Conservation (phyloP, 2,329 filamentous ascomycete genomes). For the Aspergillus jensenii region DNA sequence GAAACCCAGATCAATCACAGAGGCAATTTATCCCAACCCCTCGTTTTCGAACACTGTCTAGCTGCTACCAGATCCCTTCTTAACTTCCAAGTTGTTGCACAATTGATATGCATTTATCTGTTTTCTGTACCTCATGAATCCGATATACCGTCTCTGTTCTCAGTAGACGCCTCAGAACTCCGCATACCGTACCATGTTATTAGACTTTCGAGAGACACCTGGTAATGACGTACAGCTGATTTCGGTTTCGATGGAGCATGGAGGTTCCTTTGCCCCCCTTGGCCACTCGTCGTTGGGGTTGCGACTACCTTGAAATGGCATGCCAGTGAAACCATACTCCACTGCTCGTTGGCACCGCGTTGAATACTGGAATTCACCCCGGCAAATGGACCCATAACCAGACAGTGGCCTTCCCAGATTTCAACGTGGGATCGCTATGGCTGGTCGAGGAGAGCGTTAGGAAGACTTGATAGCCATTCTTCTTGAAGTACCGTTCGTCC, state of each 20-base stretch:
- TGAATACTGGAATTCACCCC: neutral
- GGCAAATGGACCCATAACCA: neutral
- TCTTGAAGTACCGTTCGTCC: neutral
- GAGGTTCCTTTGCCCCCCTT: too few species aligned
- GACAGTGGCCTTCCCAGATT: neutral
- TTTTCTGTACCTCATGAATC: neutral
- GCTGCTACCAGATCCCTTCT: neutral
- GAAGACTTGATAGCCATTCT: neutral
- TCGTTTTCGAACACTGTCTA: neutral
- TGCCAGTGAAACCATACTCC: too few species aligned
- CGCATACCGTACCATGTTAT: neutral
- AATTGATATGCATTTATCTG: neutral
- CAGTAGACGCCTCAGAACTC: too few species aligned
- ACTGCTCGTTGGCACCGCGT: neutral
- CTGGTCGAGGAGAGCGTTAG: neutral
- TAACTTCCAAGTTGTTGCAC: neutral
- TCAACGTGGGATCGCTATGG: neutral
- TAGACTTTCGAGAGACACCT: neutral
- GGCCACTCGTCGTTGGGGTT: too few species aligned
- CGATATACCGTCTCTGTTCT: neutral
- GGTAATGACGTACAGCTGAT: neutral
- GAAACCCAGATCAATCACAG: neutral
- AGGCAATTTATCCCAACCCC: neutral
- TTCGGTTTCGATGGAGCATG: too few species aligned
- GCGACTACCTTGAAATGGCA: too few species aligned